These are phyloP conservation scores for Rhododendron henanense DNA, from an alignment of 148 eudicot species.

Conservation along the genomic window DNA sequence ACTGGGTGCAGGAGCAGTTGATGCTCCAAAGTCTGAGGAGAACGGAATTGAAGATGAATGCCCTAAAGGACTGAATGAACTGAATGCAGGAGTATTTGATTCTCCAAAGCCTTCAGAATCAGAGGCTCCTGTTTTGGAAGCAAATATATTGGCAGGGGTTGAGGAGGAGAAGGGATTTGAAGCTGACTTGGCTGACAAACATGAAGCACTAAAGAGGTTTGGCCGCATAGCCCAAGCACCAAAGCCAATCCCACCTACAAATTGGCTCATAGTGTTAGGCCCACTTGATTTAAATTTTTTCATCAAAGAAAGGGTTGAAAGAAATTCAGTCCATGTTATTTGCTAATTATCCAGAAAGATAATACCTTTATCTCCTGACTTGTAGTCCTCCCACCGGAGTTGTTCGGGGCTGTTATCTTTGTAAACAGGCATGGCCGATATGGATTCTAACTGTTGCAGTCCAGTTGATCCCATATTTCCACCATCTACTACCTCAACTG, in stretches of 20 bases:
- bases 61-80: background rate
- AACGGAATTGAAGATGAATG: background rate
- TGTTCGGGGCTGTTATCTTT: background rate
- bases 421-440: background rate
- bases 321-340: background rate
- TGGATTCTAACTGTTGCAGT: background rate
- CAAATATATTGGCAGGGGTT: background rate
- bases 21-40: background rate
- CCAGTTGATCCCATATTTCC: background rate
- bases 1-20: background rate
- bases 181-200: background rate
- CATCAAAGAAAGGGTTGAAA: background rate
- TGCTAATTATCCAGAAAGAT: background rate
- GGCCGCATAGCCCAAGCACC: background rate
- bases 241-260: conserved; percentile 4
- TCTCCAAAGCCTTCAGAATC: background rate
- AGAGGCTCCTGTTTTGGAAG: background rate
- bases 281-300: background rate
- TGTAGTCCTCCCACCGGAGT: conserved; percentile 2
- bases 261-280: background rate
- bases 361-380: background rate
- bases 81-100: background rate
- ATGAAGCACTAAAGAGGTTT: background rate
- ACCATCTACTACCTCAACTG: background rate
- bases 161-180: background rate